Conservation (phyloP, 108 stramenopile species). For the Discostella pseudostelligera region DNA sequence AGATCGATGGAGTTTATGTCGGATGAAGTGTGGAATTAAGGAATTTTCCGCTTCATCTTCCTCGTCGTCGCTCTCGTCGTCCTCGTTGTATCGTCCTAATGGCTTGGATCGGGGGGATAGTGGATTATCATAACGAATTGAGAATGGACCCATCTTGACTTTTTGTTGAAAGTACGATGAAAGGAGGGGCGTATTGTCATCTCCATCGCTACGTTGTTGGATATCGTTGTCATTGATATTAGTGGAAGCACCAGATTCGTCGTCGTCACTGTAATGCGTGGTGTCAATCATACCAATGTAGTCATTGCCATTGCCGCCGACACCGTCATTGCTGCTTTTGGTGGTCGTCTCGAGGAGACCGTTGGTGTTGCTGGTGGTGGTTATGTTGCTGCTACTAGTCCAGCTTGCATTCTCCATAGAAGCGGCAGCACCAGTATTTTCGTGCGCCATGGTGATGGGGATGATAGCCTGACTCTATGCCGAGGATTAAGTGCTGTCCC, state of each 20-base stretch:
- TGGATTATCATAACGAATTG: constrained; percentile 23
- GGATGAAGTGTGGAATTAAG: not conserved
- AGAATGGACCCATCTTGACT: constrained; percentile 31
- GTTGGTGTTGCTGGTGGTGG: too few relatives aligned
- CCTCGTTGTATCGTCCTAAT: not conserved
- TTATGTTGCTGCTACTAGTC: too few relatives aligned
- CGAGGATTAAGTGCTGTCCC: too few relatives aligned
- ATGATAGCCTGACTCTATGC: too few relatives aligned
- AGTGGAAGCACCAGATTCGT: not conserved
- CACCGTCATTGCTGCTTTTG: too few relatives aligned
- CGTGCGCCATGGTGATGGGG: too few relatives aligned
- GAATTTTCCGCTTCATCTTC: constrained; percentile 10
- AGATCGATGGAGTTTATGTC: not conserved
- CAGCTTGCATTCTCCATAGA: too few relatives aligned
- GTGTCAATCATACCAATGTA: too few relatives aligned
- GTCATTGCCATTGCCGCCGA: too few relatives aligned
- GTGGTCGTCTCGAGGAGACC: too few relatives aligned
- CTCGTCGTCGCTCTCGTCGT: not conserved
- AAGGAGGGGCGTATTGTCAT: constrained; percentile 15
- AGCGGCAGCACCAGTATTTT: too few relatives aligned
- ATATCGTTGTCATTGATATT: not conserved
- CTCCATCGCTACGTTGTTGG: not conserved
- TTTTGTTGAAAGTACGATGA: constrained; percentile 9
- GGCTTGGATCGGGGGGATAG: not conserved
- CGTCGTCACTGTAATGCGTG: too few relatives aligned